Base-by-base conservation (phyloP, 768 basidiomycete species). In the Postia placenta region DNA sequence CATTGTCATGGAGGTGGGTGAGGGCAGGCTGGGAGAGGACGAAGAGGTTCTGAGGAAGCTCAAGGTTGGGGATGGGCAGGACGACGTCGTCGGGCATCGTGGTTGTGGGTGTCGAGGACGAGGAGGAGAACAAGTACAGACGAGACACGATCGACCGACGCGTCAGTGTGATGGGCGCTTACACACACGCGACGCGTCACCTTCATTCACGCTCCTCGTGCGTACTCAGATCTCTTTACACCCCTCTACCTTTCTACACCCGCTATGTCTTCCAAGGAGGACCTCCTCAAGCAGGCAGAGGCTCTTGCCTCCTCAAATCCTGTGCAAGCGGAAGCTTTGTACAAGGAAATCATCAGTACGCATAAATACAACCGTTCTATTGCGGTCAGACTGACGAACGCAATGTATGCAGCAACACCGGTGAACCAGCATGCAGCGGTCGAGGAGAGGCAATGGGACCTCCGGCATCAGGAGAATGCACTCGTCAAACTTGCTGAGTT, bases 401-500 rank as follows among this genome's bases (percentile, higher is more conserved):
- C 19, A 11, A 26, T 11, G 39, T 36, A 36, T 37, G 1, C 37
- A 47, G 52, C 50, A 20, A 46, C 50, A 24, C 53, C 56, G 20
- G 39, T 47, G 17, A 50, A 26, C 19, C 43, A 50, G 22, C 46
- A 55, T 51, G 58, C 55, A 7, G 30, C 47, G 15, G 55, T 49
- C 9, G 52, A 64, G 45, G 77, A 80, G 30, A 69, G 71, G 51
- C 78, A 85, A 12, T 77, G 81, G 55, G 72, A 67, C 15, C 69
- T 93, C 6, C 69, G 85, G 30, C 82, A 92, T 58, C 92, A 97
- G 66, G 94, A 96, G 63, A 70, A 73, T 0, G 92, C 93, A 2
- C 72, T 97, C 45, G 73, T 92, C 17, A 87, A 86, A 61, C 82
- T 98, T 2, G 93, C 90, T 1, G 82, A 87, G 62, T 74, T 94